Evolutionary conservation across 305 asterid species (phyloP), one percentile per base, ranked within the genome.

Genomic region (Solanum hybrid): DNA sequence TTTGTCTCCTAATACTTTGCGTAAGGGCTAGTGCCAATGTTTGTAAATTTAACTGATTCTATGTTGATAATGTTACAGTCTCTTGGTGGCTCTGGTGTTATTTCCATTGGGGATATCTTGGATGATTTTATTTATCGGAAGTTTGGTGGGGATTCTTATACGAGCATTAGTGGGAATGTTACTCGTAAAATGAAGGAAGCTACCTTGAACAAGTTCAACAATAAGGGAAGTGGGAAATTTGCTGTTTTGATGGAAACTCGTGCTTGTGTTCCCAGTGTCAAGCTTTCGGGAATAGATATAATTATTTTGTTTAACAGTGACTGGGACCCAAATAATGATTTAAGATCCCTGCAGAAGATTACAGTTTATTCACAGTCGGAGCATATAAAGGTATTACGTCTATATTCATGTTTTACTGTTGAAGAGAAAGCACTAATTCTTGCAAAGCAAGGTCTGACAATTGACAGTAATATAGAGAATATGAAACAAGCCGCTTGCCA

Each of bases 311-410:
- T 94, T 92, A 94, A 94, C 92, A 94, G 96, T 91, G 95, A 94
- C 90, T 95, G 95, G 95, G 95, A 95, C 87, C 96, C 98, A 57
- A 64, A 74, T 81, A 94, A 93, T 90, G 97, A 96, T 89, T 86
- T 94, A 83, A 94, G 92, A 91, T 94, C 95, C 80, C 92, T 95
- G 91, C 94, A 92, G 89, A 94, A 69, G 94, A 88, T 94, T 88
- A 89, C 91, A 24, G 90, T 95, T 83, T 89, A 91, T 86, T 94
- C 97, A 39, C 92, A 91, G 81, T 91, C 88, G 24, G 92, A 94
- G 88, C 91, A 88, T 46, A 92, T 96, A 90, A 94, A 94, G 91
- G 91, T 95, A 76, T 94, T 96, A 81, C 96, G 97, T 20, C 79
- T 96, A 29, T 96, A 94, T 91, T 94, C 97, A 76, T 91, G 91